Base-by-base conservation (phyloP, 176 grass and related monocot genomes). In the Secale cereale region DNA sequence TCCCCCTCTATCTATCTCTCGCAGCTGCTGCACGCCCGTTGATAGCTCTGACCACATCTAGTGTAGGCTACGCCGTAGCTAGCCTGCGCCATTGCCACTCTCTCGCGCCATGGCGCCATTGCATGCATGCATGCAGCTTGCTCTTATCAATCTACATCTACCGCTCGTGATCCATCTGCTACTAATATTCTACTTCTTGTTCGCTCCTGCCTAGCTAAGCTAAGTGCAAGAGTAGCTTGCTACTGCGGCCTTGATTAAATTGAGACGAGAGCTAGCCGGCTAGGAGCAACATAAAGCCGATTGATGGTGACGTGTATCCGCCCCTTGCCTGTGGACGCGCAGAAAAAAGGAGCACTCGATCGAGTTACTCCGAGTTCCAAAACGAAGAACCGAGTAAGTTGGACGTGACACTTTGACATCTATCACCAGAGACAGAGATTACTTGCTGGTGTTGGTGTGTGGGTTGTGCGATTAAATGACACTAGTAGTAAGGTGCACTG, bases 101-200 rank as follows among this genome's bases (percentile, higher is more conserved):
- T 4, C 11, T 64, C 30, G 19, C 1, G 31, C 66, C 19, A 37
- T 37, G 35, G 63, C 26, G 14, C 33, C 67, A 70, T 70, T 3
- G 37, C 68, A 43, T 14, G 72, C 70, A 25, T 15, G 37, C 23
- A 41, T 16, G 70, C 70, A 46, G 70, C 2, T 74, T 35, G n/a
- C n/a, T n/a, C n/a, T n/a, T n/a, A n/a, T n/a, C n/a, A n/a, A n/a
- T n/a, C n/a, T n/a, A n/a, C n/a, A n/a, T n/a, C 11, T 66, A 4
- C 57, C 57, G 41, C 88, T 78, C 88, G 88, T 90, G 90, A 91
- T 36, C 36, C 48, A 17, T 83, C 60, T 63, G 0, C 60, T 63
- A 5, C 60, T 63, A 5, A 65, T 91, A 86, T 88, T 82, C 70
- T 63, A 86, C 28, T 75, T n/a, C 30, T 30, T 36, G 75, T 71